phyloP scores from a whole-genome alignment of 225 moss, liverwort and hornwort genomes.

The Bryum argenteum region DNA sequence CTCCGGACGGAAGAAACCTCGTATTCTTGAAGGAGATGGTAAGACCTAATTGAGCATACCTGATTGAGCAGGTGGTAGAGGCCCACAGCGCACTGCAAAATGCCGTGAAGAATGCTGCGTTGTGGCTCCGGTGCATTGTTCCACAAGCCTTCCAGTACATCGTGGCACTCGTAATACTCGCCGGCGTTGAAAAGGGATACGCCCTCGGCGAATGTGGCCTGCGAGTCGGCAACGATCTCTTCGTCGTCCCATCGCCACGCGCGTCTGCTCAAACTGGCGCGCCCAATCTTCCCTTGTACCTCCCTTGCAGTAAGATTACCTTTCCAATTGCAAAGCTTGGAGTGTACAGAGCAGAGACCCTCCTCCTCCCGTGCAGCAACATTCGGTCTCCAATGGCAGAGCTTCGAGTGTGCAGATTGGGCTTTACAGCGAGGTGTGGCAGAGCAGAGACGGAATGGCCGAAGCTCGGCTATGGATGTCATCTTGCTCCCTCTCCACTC shows the following conservation, averaged over 20 bases:
- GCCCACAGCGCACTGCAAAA: constrained; percentile 93
- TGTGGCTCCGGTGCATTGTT: constrained; percentile 85
- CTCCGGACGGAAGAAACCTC: too few relatives aligned
- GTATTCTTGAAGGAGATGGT: too few relatives aligned
- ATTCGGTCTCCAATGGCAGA: not conserved
- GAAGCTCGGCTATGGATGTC: constrained; percentile 26
- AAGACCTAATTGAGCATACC: constrained; percentile 49
- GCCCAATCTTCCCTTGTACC: too few relatives aligned
- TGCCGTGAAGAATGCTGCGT: constrained; percentile 82
- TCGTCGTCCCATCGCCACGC: constrained; percentile 92
- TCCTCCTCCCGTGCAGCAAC: not conserved
- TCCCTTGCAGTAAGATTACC: too few relatives aligned
- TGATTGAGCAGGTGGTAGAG: constrained; percentile 92
- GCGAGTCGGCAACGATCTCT: constrained; percentile 64
- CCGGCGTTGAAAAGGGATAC: constrained; percentile 83
- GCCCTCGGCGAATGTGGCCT: constrained; percentile 76
- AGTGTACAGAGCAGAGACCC: not conserved
- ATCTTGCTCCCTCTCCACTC: constrained; percentile 27
- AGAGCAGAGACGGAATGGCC: constrained; percentile 13
- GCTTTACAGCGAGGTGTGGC: not conserved
- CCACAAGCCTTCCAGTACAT: constrained; percentile 90
- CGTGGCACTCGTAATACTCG: constrained; percentile 90
- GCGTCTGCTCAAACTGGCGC: constrained; percentile 21
- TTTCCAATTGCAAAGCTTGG: too few relatives aligned
- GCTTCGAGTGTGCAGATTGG: constrained; percentile 4